These are phyloP conservation scores for Fusarium caatingaense DNA, from an alignment of 2,329 filamentous ascomycete species.

Conservation along the genomic window DNA sequence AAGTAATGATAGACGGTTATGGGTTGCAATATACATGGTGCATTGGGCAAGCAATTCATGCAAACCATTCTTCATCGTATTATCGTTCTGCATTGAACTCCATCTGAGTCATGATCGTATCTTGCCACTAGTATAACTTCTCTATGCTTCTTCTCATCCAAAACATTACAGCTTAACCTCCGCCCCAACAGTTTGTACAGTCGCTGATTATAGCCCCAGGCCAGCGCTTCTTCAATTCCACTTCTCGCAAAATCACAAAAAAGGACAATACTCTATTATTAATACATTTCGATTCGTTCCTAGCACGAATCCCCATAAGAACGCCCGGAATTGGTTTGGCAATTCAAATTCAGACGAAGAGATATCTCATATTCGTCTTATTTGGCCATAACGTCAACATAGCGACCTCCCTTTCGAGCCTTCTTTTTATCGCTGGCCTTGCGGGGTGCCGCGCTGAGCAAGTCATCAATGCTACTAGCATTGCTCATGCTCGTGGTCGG, in stretches of 20 bases:
- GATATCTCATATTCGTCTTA: conserved; percentile 45
- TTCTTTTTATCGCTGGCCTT: conserved; percentile 72
- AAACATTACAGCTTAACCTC: conserved; percentile 36
- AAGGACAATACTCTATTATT: conserved; percentile 38
- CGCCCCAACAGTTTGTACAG: conserved; percentile 22
- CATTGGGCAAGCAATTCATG: background rate
- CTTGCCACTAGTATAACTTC: conserved; percentile 19
- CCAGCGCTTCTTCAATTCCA: conserved; percentile 13
- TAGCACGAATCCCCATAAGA: conserved; percentile 35
- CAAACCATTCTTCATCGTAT: conserved; percentile 35
- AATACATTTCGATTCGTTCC: conserved; percentile 39
- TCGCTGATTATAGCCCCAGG: conserved; percentile 30
- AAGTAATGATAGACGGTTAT: conserved; percentile 10
- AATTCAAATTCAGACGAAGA: conserved; percentile 16
- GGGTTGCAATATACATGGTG: background rate
- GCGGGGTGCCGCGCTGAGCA: conserved; percentile 79
- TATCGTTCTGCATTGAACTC: conserved; percentile 29
- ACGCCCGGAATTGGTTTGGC: conserved; percentile 28
- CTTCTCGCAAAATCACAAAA: conserved; percentile 34
- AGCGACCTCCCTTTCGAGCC: conserved; percentile 84
- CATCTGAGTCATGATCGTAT: conserved; percentile 24
- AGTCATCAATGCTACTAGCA: conserved; percentile 93
- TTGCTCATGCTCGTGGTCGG: conserved; percentile 87
- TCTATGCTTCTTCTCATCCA: conserved; percentile 39
- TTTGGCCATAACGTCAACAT: conserved; percentile 96